Conservation (phyloP, 495 filamentous ascomycete species). For the Amorphotheca resinae region DNA sequence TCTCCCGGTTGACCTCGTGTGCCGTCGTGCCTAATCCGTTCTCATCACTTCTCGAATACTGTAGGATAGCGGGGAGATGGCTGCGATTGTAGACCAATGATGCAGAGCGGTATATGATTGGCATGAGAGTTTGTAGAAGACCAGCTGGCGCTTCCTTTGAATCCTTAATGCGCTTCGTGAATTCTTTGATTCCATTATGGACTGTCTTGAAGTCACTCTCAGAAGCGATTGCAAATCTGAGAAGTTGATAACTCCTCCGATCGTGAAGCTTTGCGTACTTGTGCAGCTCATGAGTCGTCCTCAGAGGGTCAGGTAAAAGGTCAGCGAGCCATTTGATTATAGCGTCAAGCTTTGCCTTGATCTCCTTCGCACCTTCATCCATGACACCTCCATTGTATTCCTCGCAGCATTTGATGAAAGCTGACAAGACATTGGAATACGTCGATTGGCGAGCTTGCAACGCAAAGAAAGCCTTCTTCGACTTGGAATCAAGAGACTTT, state of each 20-base stretch:
- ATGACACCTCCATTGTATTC: conserved; percentile 79
- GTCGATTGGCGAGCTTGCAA: conserved; percentile 62
- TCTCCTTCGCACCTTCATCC: conserved; percentile 45
- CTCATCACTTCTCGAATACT: conserved; percentile 69
- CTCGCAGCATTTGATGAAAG: conserved; percentile 69
- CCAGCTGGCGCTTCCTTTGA: conserved; percentile 38
- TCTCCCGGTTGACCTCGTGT: conserved; percentile 85
- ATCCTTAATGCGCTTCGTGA: conserved; percentile 66
- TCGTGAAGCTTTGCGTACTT: conserved; percentile 90
- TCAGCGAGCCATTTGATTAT: conserved; percentile 58
- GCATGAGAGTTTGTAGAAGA: conserved; percentile 64
- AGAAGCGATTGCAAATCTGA: conserved; percentile 72
- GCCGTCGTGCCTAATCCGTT: conserved; percentile 63
- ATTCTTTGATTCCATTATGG: conserved; percentile 77
- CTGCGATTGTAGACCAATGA: conserved; percentile 86
- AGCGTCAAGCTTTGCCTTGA: conserved; percentile 52
- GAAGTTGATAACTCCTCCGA: conserved; percentile 78
- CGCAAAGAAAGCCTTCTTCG: conserved; percentile 81
- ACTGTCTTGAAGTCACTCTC: conserved; percentile 87
- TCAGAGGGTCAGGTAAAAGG: conserved; percentile 58
- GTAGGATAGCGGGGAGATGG: conserved; percentile 82
- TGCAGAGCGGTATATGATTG: conserved; percentile 73
- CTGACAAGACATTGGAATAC: conserved; percentile 54
- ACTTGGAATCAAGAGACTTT: conserved; percentile 61
- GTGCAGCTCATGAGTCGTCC: conserved; percentile 58